Base-by-base conservation (phyloP, 2,329 filamentous ascomycete genomes). In the Scedosporium aurantiacum region DNA sequence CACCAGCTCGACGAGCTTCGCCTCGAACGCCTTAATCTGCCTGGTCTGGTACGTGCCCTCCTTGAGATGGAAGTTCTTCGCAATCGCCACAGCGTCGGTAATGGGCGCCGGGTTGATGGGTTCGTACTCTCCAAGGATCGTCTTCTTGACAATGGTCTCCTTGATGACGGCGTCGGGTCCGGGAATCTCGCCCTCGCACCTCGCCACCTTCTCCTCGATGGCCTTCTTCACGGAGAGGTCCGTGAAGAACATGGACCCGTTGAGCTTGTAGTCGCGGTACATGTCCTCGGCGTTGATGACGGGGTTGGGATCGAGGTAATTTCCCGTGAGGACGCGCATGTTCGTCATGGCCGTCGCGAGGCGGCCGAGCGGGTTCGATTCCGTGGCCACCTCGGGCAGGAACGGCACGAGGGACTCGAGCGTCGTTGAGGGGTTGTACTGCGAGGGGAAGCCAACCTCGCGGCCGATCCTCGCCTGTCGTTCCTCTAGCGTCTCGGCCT, bases 11-110 rank as follows among this genome's bases (percentile, higher is more conserved):
- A 66, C 64, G 56, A 77, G 61, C 70, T 77, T 78, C 28, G 64
- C 69, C 70, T 77, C 71, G 61, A 78, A 78, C 45, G 66, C 68
- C 58, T 70, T 68, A 57, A 71, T 68, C 32, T 76, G 70, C 55
- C 64, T 66, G 14, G 63, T 63, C 21, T 65, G 65, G 65, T 76
- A 78, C 52, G 74, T 74, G 64, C 71, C 70, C 14, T 72, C 68
- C 60, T 73, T 68, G 61, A 76, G 63, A 55, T 76, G 74, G 70
- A 71, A 73, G 64, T 70, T 69, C 61, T 72, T 69, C 50, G 74
- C 67, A 45, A 74, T 50, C 21, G 69, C 71, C 5, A 72, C 63
- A 5, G 73, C 67, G 28, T 76, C 73, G 43, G 64, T 63, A 16
- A 71, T 68, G 60, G 70, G 71, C 65, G 67, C 65, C 45, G 73